A percentile compares a stretch with the other conserved stretches of the same genome.
These are phyloP conservation scores for Aspergillus neoniger DNA, from an alignment of 2,329 filamentous ascomycete genomes.

Conservation along the genomic window DNA sequence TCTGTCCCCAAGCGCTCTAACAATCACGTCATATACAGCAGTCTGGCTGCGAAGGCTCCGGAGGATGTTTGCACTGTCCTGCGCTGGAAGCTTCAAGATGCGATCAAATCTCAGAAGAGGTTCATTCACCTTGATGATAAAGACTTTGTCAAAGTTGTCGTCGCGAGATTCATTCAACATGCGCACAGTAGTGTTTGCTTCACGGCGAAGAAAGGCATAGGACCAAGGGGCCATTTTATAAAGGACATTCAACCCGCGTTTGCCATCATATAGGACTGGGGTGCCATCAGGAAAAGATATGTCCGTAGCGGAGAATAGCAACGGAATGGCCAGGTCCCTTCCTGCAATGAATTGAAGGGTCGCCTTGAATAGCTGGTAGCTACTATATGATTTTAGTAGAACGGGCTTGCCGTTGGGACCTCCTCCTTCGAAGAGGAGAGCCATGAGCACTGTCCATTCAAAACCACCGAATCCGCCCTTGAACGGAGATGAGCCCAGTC, in stretches of 20 bases:
- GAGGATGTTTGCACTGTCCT: slow-evolving; percentile 29
- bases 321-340: slow-evolving; percentile 71
- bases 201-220: slow-evolving; percentile 69
- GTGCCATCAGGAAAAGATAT: slow-evolving; percentile 44
- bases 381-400: slow-evolving; percentile 78
- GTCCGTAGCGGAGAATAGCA: slow-evolving; percentile 44
- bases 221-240: slow-evolving; percentile 92
- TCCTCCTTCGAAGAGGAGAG: slow-evolving; percentile 77
- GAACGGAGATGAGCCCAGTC: slow-evolving; percentile 69
- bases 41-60: slow-evolving; percentile 33
- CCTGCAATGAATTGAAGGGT: slow-evolving; percentile 81
- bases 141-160: slow-evolving; percentile 82
- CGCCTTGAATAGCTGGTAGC: slow-evolving; percentile 93
- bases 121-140: slow-evolving; percentile 65
- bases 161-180: slow-evolving; percentile 72
- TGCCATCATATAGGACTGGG: slow-evolving; percentile 78
- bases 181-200: slow-evolving; percentile 72
- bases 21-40: slow-evolving; percentile 64
- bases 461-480: slow-evolving; percentile 88
- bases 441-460: slow-evolving; percentile 82
- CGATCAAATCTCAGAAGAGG: slow-evolving; percentile 59
- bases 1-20: slow-evolving; percentile 73
- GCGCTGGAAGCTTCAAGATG: slow-evolving; percentile 41
- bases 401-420: slow-evolving; percentile 69
- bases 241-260: slow-evolving; percentile 74